Evolutionary conservation across 2,329 filamentous ascomycete species (phyloP), one percentile per base, ranked within the genome.

Genomic region (Colletotrichum coccodes): DNA sequence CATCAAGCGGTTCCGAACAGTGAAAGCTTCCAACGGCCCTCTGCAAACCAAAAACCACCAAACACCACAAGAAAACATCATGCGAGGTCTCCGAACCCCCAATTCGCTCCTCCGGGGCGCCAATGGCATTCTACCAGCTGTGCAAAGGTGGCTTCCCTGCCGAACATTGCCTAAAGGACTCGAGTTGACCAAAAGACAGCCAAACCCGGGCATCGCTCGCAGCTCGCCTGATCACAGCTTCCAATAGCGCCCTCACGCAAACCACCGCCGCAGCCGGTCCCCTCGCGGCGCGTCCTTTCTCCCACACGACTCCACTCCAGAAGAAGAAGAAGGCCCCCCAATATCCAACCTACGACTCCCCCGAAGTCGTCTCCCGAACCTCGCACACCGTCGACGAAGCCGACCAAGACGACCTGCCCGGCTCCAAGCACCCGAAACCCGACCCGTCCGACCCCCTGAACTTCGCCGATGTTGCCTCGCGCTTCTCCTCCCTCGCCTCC

Each of bases 391-490:
- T 62, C 49, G 64, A 72, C 46, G 72, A 77, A 5, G 46, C 71
- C 56, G 64, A 73, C 57, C 65, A 71, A 30, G 64, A 73, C 59
- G 69, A 67, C 63, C 18, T 53, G 28, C 52, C 67, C 11, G 70
- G 70, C 57, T 64, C 65, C 38, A 71, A 73, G 23, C 73, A 73
- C 72, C 77, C 78, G 32, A 58, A 72, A 23, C 75, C 83, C 21
- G 75, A 80, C 74, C 76, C 80, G 5, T 76, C 81, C 28, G 80
- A 86, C 42, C 85, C 84, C 14, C 82, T 85, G 75, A 79, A 87
- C 79, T 82, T 87, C 72, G 79, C 81, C 61, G 80, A 86, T 76
- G 79, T 88, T 26, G 74, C 75, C n/a, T 79, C 81, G n/a, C 83
- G 82, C 28, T 81, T 83, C 68, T 70, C 73, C 23, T 77, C 79